A percentile compares a stretch with the other conserved stretches of the same genome.
Conservation (phyloP, 2,329 filamentous ascomycete genomes). For the Tolypocladium ovalisporum region DNA sequence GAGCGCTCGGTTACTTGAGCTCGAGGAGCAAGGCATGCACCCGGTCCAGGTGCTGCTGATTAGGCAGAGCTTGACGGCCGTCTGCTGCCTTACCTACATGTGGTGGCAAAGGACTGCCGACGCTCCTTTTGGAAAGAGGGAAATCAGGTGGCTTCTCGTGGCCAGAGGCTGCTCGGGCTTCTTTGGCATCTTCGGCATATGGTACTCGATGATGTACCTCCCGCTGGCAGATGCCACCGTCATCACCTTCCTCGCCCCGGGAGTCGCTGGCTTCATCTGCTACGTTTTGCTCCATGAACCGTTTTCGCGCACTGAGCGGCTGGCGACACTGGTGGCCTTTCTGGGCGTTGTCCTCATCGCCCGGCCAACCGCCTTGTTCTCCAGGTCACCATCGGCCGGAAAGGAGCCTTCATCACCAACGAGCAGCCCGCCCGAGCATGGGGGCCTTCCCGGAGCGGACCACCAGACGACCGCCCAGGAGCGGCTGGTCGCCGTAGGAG, state of each 20-base stretch:
- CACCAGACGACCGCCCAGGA: constrained; percentile 45
- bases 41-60: constrained; percentile 77
- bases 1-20: constrained; percentile 63
- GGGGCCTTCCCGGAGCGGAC: constrained; percentile 17
- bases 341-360: constrained; percentile 77
- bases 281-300: constrained; percentile 64
- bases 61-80: constrained; percentile 63
- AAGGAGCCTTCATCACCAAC: constrained; percentile 9
- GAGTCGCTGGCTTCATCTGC: constrained; percentile 69
- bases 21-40: constrained; percentile 61
- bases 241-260: constrained; percentile 76
- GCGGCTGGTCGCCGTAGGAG: constrained; percentile 56
- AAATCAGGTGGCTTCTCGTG: constrained; percentile 57
- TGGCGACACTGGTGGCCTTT: constrained; percentile 65
- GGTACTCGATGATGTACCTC: constrained; percentile 57
- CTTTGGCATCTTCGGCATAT: constrained; percentile 73
- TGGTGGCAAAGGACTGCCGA: constrained; percentile 55
- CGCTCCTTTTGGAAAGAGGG: constrained; percentile 57
- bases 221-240: constrained; percentile 82
- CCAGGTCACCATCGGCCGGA: constrained; percentile 5
- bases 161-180: constrained; percentile 59
- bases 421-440: background rate
- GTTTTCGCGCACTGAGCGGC: constrained; percentile 66
- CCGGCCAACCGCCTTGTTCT: constrained; percentile 50
- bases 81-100: constrained; percentile 63